Evolutionary conservation across 1,284 basidiomycete genomes (phyloP), one percentile per base, ranked within the genome.

Genomic region (Boletus calvinii): DNA sequence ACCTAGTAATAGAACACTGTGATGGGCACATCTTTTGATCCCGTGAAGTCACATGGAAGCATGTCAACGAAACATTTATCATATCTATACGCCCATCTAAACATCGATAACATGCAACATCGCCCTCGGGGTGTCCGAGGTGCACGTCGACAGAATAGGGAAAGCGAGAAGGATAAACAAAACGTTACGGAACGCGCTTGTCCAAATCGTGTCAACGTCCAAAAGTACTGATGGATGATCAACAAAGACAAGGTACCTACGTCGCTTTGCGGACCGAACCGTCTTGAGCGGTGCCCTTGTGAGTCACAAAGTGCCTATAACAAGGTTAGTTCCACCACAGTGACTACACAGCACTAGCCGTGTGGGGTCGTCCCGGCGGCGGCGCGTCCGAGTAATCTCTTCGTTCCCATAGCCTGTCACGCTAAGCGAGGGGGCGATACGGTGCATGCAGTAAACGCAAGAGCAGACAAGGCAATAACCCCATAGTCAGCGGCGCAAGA

Each of bases 61-160:
- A 4, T 26, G 26, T 26, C 6, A 22, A 22, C 22, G 22, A 22
- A 3, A 26, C 7, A 6, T 6, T 26, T 26, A 8, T 8, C 26
- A 26, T 20, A 34, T 39, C 37, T 24, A 36, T 24, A 42, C 30
- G 20, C 10, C 12, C 45, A 46, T 42, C n/a, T 10, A 41, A n/a
- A 8, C 4, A 5, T 15, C 12, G 36, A 41, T 40, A 32, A 36
- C 42, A 29, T 12, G 24, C 24, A 5, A 18, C 41, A 24, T 29
- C 7, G 13, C 30, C 18, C 13, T 37, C 29, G 2, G 54, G 56
- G 56, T 58, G 54, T 58, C 56, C 55, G 56, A 58, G 56, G 56
- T 58, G 58, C 53, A 45, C 26, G 31, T 29, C n/a, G 31, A 36
- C 30, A 29, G 29, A 44, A 26, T 53, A 35, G 29, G 42, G 52